A percentile compares a stretch with the other conserved stretches of the same genome.
phyloP scores from a whole-genome alignment of 192 early-diverging fungal genomes.

The Lobosporangium transversale region DNA sequence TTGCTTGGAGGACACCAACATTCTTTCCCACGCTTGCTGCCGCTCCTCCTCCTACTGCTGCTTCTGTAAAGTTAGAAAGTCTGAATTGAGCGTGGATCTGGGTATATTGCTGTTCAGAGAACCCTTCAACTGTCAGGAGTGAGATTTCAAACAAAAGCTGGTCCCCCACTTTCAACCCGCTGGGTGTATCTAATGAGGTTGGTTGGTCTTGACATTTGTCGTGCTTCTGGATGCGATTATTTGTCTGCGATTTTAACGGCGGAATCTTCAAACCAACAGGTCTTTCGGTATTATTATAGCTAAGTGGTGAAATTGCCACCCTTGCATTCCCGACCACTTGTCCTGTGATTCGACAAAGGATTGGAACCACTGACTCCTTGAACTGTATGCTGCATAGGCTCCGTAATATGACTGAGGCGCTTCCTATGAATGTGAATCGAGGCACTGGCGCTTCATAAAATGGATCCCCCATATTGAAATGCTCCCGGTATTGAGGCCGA shows the following conservation, averaged over 20 bases:
- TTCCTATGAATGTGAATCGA: conserved; percentile 64
- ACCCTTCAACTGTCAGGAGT: conserved; percentile 67
- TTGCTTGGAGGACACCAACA: not conserved
- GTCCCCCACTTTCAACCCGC: conserved; percentile 57
- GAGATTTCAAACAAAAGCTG: conserved; percentile 73
- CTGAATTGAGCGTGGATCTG: conserved; percentile 80
- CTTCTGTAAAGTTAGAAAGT: conserved; percentile 66
- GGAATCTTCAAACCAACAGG: not conserved
- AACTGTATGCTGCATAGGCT: conserved; percentile 54
- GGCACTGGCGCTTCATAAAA: conserved; percentile 68
- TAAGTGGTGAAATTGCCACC: conserved; percentile 57
- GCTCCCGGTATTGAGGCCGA: conserved; percentile 65
- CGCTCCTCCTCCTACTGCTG: conserved; percentile 14
- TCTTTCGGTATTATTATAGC: conserved; percentile 1
- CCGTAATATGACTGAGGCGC: conserved; percentile 52
- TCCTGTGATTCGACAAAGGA: conserved; percentile 60
- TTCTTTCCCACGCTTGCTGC: not conserved
- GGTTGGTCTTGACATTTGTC: not conserved
- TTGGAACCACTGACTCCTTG: conserved; percentile 53
- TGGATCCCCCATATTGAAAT: conserved; percentile 70
- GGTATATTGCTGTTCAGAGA: conserved; percentile 70
- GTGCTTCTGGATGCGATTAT: conserved; percentile 1
- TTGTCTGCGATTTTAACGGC: not conserved
- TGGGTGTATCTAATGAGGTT: not conserved
- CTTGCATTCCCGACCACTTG: conserved; percentile 40